These are phyloP conservation scores for Starmerella sirachaensis DNA, from an alignment of 805 yeast genomes.

Conservation along the genomic window DNA sequence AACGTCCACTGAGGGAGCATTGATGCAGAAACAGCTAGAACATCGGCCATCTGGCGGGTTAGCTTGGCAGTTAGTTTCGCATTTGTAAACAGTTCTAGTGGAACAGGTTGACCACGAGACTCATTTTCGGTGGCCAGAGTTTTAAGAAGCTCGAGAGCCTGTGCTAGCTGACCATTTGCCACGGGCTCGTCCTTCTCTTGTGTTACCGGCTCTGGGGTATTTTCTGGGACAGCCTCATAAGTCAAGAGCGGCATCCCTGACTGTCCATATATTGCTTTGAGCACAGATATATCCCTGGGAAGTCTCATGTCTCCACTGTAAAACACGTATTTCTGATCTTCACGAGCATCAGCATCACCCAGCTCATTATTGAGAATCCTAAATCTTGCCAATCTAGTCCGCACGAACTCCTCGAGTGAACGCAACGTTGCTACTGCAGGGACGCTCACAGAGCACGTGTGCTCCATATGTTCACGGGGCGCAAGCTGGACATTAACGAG, in stretches of 20 bases:
- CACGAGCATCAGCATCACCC: not conserved
- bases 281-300: conserved; percentile 6
- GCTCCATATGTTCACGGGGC: not conserved
- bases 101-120: conserved; percentile 5
- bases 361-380: not conserved
- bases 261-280: conserved; percentile 8
- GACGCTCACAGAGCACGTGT: conserved; percentile 4
- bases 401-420: conserved; percentile 8
- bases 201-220: not conserved
- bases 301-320: conserved; percentile 4
- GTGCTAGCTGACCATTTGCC: not conserved
- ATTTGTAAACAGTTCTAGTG: conserved; percentile 9
- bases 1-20: conserved; percentile 78
- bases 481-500: conserved; percentile 1
- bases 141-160: conserved; percentile 7
- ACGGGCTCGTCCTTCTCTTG: not conserved
- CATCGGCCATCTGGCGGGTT: conserved; percentile 79
- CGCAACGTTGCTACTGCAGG: conserved; percentile 7
- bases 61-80: conserved; percentile 77
- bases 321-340: not conserved
- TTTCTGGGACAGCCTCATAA: not conserved
- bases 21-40: conserved; percentile 75
- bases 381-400: not conserved
- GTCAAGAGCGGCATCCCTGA: conserved; percentile 1
- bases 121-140: conserved; percentile 9